phyloP scores from a whole-genome alignment of 2,329 filamentous ascomycete genomes.

The Cladosporium austrohemisphaericum region DNA sequence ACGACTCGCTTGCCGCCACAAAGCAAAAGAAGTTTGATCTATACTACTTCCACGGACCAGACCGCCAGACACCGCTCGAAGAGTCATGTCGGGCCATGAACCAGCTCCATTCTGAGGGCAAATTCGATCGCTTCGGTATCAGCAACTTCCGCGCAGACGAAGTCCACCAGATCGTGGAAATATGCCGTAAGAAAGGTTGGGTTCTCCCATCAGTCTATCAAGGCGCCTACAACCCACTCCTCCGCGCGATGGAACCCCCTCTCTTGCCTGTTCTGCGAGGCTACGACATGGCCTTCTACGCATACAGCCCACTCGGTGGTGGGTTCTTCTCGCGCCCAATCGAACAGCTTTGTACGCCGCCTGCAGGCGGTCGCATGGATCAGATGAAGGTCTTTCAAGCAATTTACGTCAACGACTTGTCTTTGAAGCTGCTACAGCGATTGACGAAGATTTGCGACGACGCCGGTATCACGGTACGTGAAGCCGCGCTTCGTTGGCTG shows the following conservation, averaged over 20 bases:
- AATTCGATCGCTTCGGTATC: slow-evolving; percentile 44
- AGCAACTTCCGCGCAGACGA: slow-evolving; percentile 48
- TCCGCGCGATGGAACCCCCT: slow-evolving; percentile 39
- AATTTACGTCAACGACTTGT: slow-evolving; percentile 41
- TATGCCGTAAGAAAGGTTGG: slow-evolving; percentile 42
- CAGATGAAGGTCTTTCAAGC: slow-evolving; percentile 33
- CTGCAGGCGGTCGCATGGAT: slow-evolving; percentile 33
- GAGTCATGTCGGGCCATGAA: slow-evolving; percentile 47
- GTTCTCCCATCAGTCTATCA: slow-evolving; percentile 46
- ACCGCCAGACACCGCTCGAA: slow-evolving; percentile 44
- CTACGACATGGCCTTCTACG: slow-evolving; percentile 43
- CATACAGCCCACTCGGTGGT: slow-evolving; percentile 43
- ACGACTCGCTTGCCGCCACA: slow-evolving; percentile 38
- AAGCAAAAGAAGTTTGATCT: slow-evolving; percentile 42
- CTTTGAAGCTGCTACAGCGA: slow-evolving; percentile 43
- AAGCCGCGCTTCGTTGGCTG: slow-evolving; percentile 46
- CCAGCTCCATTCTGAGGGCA: slow-evolving; percentile 43
- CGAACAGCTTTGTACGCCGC: not conserved
- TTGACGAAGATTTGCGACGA: slow-evolving; percentile 36
- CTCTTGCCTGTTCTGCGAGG: slow-evolving; percentile 42
- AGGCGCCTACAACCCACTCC: slow-evolving; percentile 41
- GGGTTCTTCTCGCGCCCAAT: slow-evolving; percentile 35
- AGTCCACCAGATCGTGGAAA: slow-evolving; percentile 46
- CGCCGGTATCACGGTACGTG: slow-evolving; percentile 40
- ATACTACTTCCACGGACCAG: slow-evolving; percentile 51